phyloP scores from a whole-genome alignment of 2,329 filamentous ascomycete genomes.

The Calonectria fujianensis region DNA sequence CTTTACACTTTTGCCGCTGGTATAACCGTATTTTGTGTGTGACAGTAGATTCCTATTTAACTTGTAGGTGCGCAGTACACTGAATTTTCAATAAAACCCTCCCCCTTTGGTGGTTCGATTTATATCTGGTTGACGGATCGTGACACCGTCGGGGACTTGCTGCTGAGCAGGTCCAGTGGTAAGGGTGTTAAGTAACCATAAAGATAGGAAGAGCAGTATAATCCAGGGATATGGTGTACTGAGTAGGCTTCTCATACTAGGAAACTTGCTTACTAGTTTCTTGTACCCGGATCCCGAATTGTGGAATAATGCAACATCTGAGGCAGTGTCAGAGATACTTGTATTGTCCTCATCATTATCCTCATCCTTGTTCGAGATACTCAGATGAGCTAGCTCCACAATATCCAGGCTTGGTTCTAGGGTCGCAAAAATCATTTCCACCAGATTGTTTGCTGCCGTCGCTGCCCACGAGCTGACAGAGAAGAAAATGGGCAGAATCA shows the following conservation, averaged over 20 bases:
- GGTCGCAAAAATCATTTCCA: conserved; percentile 21
- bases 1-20: no score
- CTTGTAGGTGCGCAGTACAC: no score
- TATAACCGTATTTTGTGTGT: no score
- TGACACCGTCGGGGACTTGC: conserved; percentile 11
- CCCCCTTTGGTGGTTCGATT: background rate
- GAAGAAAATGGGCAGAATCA: conserved; percentile 51
- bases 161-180: background rate
- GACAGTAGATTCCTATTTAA: no score
- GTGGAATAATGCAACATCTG: background rate
- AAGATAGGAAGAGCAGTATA: background rate
- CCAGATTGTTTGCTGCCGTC: conserved; percentile 13
- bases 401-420: background rate
- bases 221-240: background rate
- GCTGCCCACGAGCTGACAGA: conserved; percentile 41
- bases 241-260: background rate
- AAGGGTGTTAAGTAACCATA: background rate
- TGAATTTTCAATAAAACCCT: conserved; percentile 2
- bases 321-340: background rate
- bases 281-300: background rate
- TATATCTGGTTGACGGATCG: conserved; percentile 3
- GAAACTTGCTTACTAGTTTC: background rate
- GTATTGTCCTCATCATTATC: background rate
- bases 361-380: background rate
- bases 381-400: background rate